A percentile compares a stretch with the other conserved stretches of the same genome.
Conservation (phyloP, 2,329 filamentous ascomycete genomes). For the Colletotrichum lupini region DNA sequence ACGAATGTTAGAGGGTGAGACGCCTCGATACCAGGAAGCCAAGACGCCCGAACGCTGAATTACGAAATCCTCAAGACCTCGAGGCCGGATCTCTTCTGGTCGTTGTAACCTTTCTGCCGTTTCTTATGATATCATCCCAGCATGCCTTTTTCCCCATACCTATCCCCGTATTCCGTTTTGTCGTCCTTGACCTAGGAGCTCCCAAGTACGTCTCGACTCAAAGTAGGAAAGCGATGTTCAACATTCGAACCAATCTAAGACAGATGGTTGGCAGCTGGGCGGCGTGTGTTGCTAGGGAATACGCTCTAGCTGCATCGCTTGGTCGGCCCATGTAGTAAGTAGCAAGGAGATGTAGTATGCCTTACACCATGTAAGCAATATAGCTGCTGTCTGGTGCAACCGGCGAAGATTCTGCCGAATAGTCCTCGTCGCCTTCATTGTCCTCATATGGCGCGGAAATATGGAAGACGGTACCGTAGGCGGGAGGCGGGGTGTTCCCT, state of each 20-base stretch:
- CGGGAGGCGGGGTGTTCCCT: too few relatives aligned
- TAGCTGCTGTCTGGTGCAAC: not conserved
- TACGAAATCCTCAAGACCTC: too few relatives aligned
- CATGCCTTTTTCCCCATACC: not conserved
- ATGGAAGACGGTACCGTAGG: not conserved
- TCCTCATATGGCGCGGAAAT: not conserved
- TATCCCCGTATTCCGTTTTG: not conserved
- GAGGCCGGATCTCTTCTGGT: too few relatives aligned
- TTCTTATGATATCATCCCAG: not conserved
- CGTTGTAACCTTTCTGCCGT: not conserved
- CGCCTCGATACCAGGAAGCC: too few relatives aligned
- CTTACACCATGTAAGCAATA: not conserved
- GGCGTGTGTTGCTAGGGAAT: not conserved
- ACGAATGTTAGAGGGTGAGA: too few relatives aligned
- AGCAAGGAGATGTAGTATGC: not conserved
- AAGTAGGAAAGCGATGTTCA: too few relatives aligned
- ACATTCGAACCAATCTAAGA: too few relatives aligned
- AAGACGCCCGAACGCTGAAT: too few relatives aligned
- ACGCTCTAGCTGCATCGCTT: not conserved
- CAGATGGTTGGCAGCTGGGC: too few relatives aligned
- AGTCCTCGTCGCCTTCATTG: not conserved
- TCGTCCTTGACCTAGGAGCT: not conserved
- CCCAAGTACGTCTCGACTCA: not conserved
- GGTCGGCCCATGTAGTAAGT: not conserved
- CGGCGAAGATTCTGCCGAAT: not conserved